Evolutionary conservation across 805 yeast species (phyloP).

Genomic region (Lipomyces lipofer): DNA sequence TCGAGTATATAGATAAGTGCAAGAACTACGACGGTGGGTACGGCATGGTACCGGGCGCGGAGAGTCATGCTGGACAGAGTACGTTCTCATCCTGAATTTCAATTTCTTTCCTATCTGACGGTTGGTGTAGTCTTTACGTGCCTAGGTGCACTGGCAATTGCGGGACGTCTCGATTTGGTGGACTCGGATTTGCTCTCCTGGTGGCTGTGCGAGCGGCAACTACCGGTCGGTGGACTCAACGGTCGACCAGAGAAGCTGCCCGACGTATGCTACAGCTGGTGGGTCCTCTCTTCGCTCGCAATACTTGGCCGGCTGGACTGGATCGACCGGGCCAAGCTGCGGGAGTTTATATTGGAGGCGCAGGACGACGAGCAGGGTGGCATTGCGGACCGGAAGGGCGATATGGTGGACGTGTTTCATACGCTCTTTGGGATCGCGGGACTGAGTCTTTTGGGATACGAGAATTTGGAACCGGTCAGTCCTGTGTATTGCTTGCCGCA

Average conservation of each 20-base stretch:
- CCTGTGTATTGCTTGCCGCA: slow-evolving; percentile 86
- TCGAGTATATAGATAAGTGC: slow-evolving; percentile 64
- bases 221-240: slow-evolving; percentile 84
- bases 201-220: slow-evolving; percentile 93
- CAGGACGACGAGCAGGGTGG: slow-evolving; percentile 76
- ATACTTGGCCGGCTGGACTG: slow-evolving; percentile 62
- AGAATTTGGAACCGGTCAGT: slow-evolving; percentile 62
- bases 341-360: slow-evolving; percentile 65
- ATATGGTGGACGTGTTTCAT: slow-evolving; percentile 90
- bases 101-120: no score
- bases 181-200: slow-evolving; percentile 53
- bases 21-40: slow-evolving; percentile 94
- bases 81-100: slow-evolving; percentile 4
- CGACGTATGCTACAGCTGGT: slow-evolving; percentile 90
- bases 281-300: slow-evolving; percentile 57
- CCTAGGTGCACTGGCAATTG: slow-evolving; percentile 74
- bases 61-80: slow-evolving; percentile 87
- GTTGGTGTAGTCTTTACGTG: slow-evolving; percentile 61
- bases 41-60: slow-evolving; percentile 93
- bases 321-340: slow-evolving; percentile 68
- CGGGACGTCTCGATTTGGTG: slow-evolving; percentile 54
- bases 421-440: slow-evolving; percentile 91
- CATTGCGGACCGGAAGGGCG: slow-evolving; percentile 85
- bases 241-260: slow-evolving; percentile 97
- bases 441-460: slow-evolving; percentile 68